phyloP scores from a whole-genome alignment of 352 stramenopile species.

The Plasmopara muralis region DNA sequence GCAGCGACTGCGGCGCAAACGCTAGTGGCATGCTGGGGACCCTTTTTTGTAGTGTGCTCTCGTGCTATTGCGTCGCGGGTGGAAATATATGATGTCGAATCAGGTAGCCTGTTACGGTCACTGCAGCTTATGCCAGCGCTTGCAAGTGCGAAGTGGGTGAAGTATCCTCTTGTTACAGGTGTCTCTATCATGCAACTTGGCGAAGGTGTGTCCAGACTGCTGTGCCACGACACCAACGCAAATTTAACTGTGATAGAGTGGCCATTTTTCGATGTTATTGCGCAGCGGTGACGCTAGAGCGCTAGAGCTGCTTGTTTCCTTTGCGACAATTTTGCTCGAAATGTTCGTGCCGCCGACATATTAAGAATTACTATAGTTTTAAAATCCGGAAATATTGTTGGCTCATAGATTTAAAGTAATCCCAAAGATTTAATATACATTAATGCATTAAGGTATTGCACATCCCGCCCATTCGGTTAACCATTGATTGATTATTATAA shows the following conservation, averaged over 20 bases:
- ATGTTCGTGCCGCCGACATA: too few species aligned
- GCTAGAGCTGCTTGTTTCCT: too few species aligned
- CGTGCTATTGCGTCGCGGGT: slow-evolving; percentile 25
- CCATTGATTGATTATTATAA: too few species aligned
- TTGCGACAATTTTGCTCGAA: too few species aligned
- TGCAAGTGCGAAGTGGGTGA: slow-evolving; percentile 12
- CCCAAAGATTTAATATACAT: too few species aligned
- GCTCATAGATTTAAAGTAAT: too few species aligned
- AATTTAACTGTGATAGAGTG: slow-evolving; percentile 34
- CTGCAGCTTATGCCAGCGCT: slow-evolving; percentile 20
- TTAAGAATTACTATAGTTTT: too few species aligned
- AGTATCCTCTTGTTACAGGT: slow-evolving; percentile 28
- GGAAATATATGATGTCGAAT: slow-evolving; percentile 45
- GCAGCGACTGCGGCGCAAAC: slow-evolving; percentile 33
- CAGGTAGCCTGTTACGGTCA: slow-evolving; percentile 37
- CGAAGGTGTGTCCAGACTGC: slow-evolving; percentile 8
- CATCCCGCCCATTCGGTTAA: too few species aligned
- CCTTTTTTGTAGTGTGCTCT: slow-evolving; percentile 41
- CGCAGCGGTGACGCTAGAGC: too few species aligned
- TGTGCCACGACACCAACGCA: slow-evolving; percentile 42
- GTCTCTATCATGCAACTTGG: slow-evolving; percentile 15
- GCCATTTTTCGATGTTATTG: slow-evolving; percentile 36
- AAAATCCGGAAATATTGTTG: too few species aligned
- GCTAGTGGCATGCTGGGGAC: slow-evolving; percentile 44
- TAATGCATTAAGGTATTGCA: too few species aligned